phyloP scores from a whole-genome alignment of 2,329 filamentous ascomycete species.

The Cadophora gregata region DNA sequence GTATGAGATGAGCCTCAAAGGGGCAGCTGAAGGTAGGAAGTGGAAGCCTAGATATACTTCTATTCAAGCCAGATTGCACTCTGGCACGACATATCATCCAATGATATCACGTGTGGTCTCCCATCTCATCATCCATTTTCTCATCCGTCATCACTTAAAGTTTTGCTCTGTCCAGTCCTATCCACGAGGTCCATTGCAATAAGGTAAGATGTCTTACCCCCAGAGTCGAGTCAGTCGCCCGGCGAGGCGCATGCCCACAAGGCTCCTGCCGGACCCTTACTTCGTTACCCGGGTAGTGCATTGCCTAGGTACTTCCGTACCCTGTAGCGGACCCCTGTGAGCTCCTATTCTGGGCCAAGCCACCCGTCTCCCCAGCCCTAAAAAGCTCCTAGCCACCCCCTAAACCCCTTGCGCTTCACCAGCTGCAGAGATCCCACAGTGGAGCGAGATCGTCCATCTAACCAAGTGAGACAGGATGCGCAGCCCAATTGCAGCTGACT shows the following conservation, averaged over 20 bases:
- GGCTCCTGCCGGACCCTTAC: slow-evolving; percentile 5
- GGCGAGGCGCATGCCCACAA: slow-evolving; percentile 8
- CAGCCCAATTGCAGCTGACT: slow-evolving; percentile 17
- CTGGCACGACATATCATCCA: not conserved
- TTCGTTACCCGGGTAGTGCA: not conserved
- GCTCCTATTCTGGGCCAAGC: not conserved
- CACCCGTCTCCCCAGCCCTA: not conserved
- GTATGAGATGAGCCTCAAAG: slow-evolving; percentile 13
- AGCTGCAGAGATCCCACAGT: not conserved
- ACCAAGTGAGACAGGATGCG: slow-evolving; percentile 5
- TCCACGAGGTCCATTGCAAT: slow-evolving; percentile 3
- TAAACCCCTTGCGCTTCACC: slow-evolving; percentile 10
- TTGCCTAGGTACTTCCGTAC: not conserved
- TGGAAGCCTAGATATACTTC: not conserved
- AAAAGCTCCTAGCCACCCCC: slow-evolving; percentile 12
- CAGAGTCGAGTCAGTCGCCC: not conserved
- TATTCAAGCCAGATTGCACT: not conserved
- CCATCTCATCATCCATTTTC: not conserved
- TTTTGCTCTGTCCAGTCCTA: not conserved
- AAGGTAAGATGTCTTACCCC: slow-evolving; percentile 16
- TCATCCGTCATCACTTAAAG: not conserved
- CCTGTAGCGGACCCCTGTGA: not conserved
- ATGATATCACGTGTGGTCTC: not conserved
- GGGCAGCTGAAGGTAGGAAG: slow-evolving; percentile 11
- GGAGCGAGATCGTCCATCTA: not conserved